Conservation (phyloP, 345 rosid species). For the Nephelium lappaceum region DNA sequence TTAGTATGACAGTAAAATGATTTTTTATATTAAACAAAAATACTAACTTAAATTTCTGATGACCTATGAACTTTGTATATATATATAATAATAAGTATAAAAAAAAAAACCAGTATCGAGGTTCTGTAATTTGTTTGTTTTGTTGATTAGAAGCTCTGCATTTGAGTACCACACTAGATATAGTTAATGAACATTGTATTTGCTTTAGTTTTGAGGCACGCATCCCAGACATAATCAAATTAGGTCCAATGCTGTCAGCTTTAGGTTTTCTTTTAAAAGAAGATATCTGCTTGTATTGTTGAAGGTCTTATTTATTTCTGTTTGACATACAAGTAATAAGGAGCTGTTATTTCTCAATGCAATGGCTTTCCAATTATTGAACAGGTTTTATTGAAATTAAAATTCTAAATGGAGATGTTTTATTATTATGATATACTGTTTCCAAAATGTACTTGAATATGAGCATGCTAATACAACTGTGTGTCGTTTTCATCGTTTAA, state of each 20-base stretch:
- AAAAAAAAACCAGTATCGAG: background rate
- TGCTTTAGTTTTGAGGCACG: no score
- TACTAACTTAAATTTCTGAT: no score
- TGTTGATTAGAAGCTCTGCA: background rate
- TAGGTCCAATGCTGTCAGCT: background rate
- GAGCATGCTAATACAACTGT: background rate
- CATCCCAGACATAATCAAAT: no score
- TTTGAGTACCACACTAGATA: background rate
- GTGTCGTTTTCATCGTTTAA: background rate
- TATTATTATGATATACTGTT: no score
- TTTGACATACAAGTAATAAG: background rate
- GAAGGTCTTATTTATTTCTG: background rate
- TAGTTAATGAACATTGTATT: no score
- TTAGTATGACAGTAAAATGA: background rate
- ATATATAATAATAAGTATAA: no score
- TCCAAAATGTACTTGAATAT: background rate
- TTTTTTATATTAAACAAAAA: no score
- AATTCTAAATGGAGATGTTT: background rate
- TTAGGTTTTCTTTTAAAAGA: background rate
- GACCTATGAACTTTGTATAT: no score
- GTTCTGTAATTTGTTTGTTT: background rate
- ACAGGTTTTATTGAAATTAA: background rate
- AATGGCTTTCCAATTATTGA: constrained; percentile 6
- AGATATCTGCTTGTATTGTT: background rate
- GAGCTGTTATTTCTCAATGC: background rate